Evolutionary conservation across 306 rosid species (phyloP).

Genomic region (Cicer cuneatum): DNA sequence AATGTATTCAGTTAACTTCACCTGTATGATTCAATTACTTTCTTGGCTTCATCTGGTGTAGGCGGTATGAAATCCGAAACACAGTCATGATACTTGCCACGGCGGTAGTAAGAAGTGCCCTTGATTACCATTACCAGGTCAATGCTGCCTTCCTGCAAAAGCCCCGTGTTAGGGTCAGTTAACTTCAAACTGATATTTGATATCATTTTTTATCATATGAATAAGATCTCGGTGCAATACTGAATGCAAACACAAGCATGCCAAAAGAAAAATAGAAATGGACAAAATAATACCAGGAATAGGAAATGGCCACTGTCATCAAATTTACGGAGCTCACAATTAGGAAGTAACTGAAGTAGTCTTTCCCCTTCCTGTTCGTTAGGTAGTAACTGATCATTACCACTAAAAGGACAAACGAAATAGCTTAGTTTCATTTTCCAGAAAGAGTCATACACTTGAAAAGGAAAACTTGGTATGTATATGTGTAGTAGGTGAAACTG

Average conservation of each 20-base stretch:
- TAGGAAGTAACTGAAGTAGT: conserved; percentile 54
- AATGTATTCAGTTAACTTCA: conserved; percentile 35
- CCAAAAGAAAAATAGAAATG: conserved; percentile 24
- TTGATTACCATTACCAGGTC: conserved; percentile 75
- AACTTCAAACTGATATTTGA: conserved; percentile 24
- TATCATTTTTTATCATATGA: conserved; percentile 26
- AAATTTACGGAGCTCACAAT: conserved; percentile 66
- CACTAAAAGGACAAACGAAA: conserved; percentile 58
- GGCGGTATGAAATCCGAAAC: conserved; percentile 77
- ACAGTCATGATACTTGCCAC: conserved; percentile 66
- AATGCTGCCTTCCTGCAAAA: conserved; percentile 67
- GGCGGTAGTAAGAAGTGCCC: conserved; percentile 72
- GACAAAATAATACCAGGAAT: conserved; percentile 67
- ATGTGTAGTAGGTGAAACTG: conserved; percentile 5
- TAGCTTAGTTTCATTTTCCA: conserved; percentile 41
- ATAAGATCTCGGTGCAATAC: conserved; percentile 18
- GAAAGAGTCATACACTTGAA: conserved; percentile 29
- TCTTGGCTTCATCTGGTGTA: conserved; percentile 57
- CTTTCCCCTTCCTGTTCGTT: conserved; percentile 72
- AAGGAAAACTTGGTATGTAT: not conserved
- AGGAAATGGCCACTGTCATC: conserved; percentile 77
- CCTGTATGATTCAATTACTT: conserved; percentile 55
- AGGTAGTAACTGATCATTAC: conserved; percentile 75
- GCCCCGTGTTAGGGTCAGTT: conserved; percentile 5
- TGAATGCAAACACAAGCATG: conserved; percentile 13